Evolutionary conservation across 495 filamentous ascomycete species (phyloP).

Genomic region (Podospora didyma): DNA sequence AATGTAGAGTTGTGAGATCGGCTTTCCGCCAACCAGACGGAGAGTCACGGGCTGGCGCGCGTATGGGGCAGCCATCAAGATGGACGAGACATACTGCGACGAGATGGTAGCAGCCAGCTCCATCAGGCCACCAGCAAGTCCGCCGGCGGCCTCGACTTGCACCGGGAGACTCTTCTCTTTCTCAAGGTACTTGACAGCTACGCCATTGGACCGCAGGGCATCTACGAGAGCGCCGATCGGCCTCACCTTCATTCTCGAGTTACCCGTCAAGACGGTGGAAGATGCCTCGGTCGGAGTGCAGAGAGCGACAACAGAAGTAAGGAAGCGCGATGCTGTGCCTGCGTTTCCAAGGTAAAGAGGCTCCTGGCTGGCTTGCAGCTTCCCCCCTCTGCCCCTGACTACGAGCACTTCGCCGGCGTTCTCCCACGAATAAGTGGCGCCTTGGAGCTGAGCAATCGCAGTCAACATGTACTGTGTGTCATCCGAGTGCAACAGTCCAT

Average conservation of each 20-base stretch:
- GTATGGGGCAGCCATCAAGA: conserved; percentile 96
- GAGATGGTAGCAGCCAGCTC: conserved; percentile 91
- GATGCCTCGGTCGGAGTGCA: conserved; percentile 59
- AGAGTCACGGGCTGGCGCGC: conserved; percentile 91
- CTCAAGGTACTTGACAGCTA: conserved; percentile 77
- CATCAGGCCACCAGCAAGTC: conserved; percentile 88
- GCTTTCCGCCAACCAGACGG: conserved; percentile 85
- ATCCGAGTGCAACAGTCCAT: conserved; percentile 90
- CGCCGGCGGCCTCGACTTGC: conserved; percentile 73
- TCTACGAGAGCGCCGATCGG: conserved; percentile 94
- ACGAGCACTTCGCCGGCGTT: conserved; percentile 85
- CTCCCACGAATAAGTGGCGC: conserved; percentile 94
- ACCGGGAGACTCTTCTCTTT: conserved; percentile 77
- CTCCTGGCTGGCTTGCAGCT: conserved; percentile 67
- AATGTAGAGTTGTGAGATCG: conserved; percentile 95
- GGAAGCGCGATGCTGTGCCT: conserved; percentile 91
- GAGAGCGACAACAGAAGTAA: conserved; percentile 87
- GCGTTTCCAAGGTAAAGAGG: conserved; percentile 94
- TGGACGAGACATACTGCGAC: conserved; percentile 94
- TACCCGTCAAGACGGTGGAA: conserved; percentile 83
- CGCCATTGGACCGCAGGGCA: conserved; percentile 79
- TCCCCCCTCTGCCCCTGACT: conserved; percentile 85
- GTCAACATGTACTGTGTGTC: conserved; percentile 97
- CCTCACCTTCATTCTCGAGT: conserved; percentile 91
- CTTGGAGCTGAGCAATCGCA: conserved; percentile 74